Evolutionary conservation across 306 rosid genomes (phyloP).

Genomic region (Prunus padus): DNA sequence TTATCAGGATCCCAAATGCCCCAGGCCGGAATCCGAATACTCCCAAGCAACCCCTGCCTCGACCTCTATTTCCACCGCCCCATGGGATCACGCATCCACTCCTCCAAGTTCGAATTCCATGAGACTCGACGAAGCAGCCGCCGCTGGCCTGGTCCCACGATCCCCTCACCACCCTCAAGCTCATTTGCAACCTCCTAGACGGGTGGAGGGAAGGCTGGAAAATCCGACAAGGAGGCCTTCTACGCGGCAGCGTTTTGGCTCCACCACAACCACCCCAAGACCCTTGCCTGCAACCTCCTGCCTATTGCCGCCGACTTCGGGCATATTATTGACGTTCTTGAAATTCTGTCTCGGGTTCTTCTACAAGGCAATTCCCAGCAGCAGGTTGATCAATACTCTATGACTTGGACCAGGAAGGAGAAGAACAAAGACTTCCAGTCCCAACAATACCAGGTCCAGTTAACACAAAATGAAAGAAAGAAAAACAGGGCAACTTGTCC

Average conservation of each 20-base stretch:
- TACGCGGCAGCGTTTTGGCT: constrained; percentile 54
- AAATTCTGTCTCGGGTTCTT: constrained; percentile 41
- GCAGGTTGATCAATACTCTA: constrained; percentile 27
- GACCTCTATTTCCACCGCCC: constrained; percentile 46
- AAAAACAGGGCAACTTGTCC: too few species aligned
- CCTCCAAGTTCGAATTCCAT: not conserved
- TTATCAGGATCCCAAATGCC: too few species aligned
- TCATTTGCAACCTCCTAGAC: constrained; percentile 52
- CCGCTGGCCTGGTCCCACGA: constrained; percentile 42
- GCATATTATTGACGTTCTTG: constrained; percentile 54
- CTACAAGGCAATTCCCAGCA: constrained; percentile 1
- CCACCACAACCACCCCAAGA: constrained; percentile 50
- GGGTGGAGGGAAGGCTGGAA: constrained; percentile 55
- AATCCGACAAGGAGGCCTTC: constrained; percentile 42
- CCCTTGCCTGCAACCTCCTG: constrained; percentile 46
- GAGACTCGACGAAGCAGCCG: constrained; percentile 14
- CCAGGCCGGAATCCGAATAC: too few species aligned
- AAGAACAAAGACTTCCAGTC: too few species aligned
- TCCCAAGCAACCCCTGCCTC: constrained; percentile 43
- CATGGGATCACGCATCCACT: not conserved
- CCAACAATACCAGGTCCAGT: too few species aligned
- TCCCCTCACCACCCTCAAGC: constrained; percentile 56
- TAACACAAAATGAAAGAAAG: too few species aligned
- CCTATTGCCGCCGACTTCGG: constrained; percentile 49
- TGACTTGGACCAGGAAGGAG: not conserved